phyloP scores from a whole-genome alignment of 2,329 filamentous ascomycete species.

The Alternaria arborescens region DNA sequence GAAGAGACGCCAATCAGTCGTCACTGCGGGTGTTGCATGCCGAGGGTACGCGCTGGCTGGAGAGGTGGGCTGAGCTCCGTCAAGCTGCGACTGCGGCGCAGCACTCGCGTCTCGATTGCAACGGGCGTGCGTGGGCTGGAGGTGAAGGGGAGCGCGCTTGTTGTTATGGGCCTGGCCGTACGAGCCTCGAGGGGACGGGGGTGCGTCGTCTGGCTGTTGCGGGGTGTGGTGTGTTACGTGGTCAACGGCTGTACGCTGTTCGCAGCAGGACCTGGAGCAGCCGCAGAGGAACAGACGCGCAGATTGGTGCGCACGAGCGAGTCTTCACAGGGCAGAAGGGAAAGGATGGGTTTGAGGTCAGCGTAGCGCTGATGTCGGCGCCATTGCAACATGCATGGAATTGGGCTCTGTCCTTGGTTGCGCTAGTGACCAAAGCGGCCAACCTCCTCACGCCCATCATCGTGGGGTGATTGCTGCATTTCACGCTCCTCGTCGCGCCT shows the following conservation, averaged over 20 bases:
- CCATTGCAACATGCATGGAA: constrained; percentile 19
- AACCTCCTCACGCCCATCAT: constrained; percentile 8
- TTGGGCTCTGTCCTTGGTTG: constrained; percentile 18
- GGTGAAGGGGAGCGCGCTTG: constrained; percentile 3
- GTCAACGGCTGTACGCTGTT: constrained; percentile 11
- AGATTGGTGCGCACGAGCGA: not conserved
- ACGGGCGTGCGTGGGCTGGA: not conserved
- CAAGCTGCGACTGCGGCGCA: constrained; percentile 3
- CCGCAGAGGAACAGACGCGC: not conserved
- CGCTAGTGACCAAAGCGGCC: constrained; percentile 16
- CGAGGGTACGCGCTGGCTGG: constrained; percentile 35
- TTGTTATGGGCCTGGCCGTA: not conserved
- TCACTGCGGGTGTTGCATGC: constrained; percentile 46
- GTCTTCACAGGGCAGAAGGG: constrained; percentile 5
- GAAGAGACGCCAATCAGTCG: constrained; percentile 47
- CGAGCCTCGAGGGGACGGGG: constrained; percentile 13
- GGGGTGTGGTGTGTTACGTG: constrained; percentile 17
- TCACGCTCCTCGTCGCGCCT: not conserved
- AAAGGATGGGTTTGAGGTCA: constrained; percentile 18
- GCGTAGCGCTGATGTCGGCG: constrained; percentile 18
- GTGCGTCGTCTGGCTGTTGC: constrained; percentile 17
- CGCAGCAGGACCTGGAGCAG: constrained; percentile 3
- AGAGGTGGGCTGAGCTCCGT: not conserved
- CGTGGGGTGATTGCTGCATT: constrained; percentile 4
- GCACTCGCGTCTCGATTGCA: not conserved